Conservation (phyloP, 805 yeast genomes). For the Kodamaea restingae region DNA sequence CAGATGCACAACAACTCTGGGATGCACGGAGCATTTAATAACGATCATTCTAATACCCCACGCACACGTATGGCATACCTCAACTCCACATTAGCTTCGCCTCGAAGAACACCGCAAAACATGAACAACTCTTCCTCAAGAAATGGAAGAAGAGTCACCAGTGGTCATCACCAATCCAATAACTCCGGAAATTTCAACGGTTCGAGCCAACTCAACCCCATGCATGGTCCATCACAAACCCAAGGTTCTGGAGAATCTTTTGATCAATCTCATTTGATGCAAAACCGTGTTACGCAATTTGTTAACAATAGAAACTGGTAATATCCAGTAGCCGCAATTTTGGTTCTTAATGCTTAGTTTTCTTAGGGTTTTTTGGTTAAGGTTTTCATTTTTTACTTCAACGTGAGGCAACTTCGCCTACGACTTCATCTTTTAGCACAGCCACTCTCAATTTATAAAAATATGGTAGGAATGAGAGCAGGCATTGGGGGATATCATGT, state of each 20-base stretch:
- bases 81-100: conserved; percentile 12
- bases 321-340: not conserved
- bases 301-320: conserved; percentile 14
- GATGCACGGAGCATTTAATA: not conserved
- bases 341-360: not conserved
- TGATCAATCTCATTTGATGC: conserved; percentile 13
- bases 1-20: conserved; percentile 3
- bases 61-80: conserved; percentile 15
- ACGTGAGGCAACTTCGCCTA: not conserved
- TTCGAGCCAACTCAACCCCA: not conserved
- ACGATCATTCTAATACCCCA: conserved; percentile 11
- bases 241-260: conserved; percentile 4
- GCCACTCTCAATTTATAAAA: no score
- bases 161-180: conserved; percentile 6
- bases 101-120: conserved; percentile 13
- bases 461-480: no score
- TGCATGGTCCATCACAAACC: conserved; percentile 5
- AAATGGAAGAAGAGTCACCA: conserved; percentile 8
- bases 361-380: not conserved
- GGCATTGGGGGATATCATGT: no score
- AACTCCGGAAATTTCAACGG: not conserved
- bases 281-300: conserved; percentile 12
- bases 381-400: not conserved
- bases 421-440: not conserved
- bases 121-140: conserved; percentile 6